Percentiles rank a stretch among this genome's conserved stretches.
These are phyloP conservation scores for Paulownia fortunei DNA, from an alignment of 257 asterid species.

Conservation along the genomic window DNA sequence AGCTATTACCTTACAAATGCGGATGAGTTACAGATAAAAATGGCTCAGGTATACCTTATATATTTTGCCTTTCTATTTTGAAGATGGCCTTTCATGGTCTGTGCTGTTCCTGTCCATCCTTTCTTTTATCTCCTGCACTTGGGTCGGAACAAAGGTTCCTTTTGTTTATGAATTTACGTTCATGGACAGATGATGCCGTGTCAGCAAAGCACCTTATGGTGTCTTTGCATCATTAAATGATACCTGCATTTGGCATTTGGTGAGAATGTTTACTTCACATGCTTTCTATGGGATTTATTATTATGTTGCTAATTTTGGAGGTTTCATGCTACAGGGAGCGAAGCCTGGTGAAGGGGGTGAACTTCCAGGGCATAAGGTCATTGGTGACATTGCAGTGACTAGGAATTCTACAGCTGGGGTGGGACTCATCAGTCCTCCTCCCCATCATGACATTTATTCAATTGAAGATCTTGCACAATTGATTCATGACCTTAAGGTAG, in stretches of 20 bases:
- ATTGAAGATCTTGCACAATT: conserved; percentile 99
- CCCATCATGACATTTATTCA: conserved; percentile 98
- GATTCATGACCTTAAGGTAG: conserved; percentile 96
- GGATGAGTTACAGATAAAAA: conserved; percentile 91
- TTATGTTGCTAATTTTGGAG: conserved; percentile 32
- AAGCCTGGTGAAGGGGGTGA: conserved; percentile 99
- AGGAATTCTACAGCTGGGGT: conserved; percentile 99
- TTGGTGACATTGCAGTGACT: conserved; percentile 97
- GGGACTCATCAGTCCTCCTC: conserved; percentile 98
- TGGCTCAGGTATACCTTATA: conserved; percentile 86
- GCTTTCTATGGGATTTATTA: conserved; percentile 25
- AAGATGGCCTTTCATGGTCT: conserved; percentile 14
- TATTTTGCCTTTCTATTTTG: background rate
- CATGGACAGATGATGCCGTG: conserved; percentile 67
- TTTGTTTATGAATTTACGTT: conserved; percentile 60
- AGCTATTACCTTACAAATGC: conserved; percentile 97
- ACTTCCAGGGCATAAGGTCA: conserved; percentile 99
- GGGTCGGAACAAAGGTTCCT: conserved; percentile 45
- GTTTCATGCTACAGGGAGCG: conserved; percentile 79
- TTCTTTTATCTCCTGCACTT: conserved; percentile 33
- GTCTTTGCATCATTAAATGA: conserved; percentile 67
- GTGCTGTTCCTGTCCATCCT: conserved; percentile 21
- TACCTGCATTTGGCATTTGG: conserved; percentile 61
- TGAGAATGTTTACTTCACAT: conserved; percentile 44
- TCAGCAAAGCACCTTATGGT: conserved; percentile 62